phyloP scores from a whole-genome alignment of 495 filamentous ascomycete genomes.

The Xylaria flabelliformis region DNA sequence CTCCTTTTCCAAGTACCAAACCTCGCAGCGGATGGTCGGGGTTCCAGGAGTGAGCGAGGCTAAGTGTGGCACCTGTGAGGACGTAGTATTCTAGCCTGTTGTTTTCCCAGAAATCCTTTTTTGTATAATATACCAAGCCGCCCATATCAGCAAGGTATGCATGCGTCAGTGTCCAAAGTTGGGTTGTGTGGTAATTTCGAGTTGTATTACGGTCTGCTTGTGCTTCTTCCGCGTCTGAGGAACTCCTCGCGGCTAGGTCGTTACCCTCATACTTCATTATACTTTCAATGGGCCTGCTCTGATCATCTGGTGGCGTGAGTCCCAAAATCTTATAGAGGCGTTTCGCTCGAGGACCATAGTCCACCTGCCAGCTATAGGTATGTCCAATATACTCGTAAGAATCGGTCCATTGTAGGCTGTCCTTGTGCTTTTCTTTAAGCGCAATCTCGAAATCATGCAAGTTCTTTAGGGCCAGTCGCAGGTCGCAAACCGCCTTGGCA shows the following conservation, averaged over 20 bases:
- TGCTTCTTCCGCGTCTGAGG: too few species aligned
- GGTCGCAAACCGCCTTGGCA: not conserved
- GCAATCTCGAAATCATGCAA: not conserved
- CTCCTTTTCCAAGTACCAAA: not conserved
- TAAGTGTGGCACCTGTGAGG: not conserved
- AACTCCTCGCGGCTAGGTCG: too few species aligned
- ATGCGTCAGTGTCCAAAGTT: conserved; percentile 1
- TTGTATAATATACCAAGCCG: not conserved
- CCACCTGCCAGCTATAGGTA: not conserved
- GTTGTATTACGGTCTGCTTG: too few species aligned
- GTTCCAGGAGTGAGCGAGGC: not conserved
- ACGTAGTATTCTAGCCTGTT: too few species aligned
- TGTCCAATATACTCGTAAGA: too few species aligned
- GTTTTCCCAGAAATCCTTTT: too few species aligned
- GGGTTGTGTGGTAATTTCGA: not conserved
- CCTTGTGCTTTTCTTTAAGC: not conserved
- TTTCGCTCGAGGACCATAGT: not conserved
- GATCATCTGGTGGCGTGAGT: not conserved
- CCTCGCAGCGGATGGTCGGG: not conserved
- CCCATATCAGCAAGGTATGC: conserved; percentile 1
- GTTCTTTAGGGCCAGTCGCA: not conserved
- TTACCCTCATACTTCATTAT: not conserved
- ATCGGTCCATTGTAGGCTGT: not conserved
- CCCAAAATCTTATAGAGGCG: not conserved
- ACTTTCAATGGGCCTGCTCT: not conserved